phyloP scores from a whole-genome alignment of 495 filamentous ascomycete species.

The Penicillium canescens region DNA sequence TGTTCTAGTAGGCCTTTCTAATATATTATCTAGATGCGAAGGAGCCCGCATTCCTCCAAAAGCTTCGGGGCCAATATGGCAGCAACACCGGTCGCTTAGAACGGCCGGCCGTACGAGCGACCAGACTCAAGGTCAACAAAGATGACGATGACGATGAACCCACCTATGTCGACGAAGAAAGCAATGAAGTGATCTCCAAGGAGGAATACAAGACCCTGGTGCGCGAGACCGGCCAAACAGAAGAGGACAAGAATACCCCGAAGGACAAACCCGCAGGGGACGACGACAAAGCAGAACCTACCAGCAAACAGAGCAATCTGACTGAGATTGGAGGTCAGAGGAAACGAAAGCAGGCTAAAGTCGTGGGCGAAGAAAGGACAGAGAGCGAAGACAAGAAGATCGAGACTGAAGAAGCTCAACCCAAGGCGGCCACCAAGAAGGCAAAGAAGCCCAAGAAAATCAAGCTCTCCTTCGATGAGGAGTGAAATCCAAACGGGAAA shows the following conservation, averaged over 20 bases:
- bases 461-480: conserved; percentile 48
- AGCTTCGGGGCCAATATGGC: conserved; percentile 43
- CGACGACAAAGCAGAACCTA: conserved; percentile 17
- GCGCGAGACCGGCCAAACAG: conserved; percentile 17
- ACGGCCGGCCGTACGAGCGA: conserved; percentile 41
- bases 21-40: conserved; percentile 33
- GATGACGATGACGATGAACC: conserved; percentile 49
- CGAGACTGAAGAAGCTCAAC: conserved; percentile 22
- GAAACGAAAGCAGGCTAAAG: conserved; percentile 47
- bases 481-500: conserved; percentile 9
- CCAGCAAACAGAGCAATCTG: conserved; percentile 36
- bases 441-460: conserved; percentile 49
- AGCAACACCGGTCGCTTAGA: conserved; percentile 39
- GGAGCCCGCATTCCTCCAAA: conserved; percentile 50
- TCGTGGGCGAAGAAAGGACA: conserved; percentile 37
- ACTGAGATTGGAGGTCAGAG: conserved; percentile 44
- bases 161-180: conserved; percentile 50
- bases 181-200: conserved; percentile 48
- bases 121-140: conserved; percentile 31
- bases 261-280: conserved; percentile 10
- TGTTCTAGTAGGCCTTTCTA: not conserved
- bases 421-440: conserved; percentile 32
- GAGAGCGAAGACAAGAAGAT: conserved; percentile 16
- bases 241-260: conserved; percentile 15
- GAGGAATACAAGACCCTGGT: conserved; percentile 48